Evolutionary conservation across 352 stramenopile species (phyloP).

Genomic region (Globisporangium megalacanthum): DNA sequence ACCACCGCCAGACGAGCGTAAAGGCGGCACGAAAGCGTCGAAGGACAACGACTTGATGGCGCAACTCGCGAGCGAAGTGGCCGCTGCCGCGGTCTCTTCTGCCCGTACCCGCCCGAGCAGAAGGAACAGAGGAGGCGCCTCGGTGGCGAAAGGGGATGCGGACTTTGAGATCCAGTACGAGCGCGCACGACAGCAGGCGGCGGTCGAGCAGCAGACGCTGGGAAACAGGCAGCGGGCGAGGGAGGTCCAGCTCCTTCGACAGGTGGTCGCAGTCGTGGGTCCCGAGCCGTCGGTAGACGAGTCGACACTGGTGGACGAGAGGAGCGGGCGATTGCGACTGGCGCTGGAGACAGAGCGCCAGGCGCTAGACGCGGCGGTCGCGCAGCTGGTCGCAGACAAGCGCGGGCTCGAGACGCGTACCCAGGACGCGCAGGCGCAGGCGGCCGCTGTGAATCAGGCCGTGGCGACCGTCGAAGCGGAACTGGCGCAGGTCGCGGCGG

Average conservation of each 20-base stretch:
- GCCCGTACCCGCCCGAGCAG: background rate
- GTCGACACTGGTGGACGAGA: background rate
- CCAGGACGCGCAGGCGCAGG: slow-evolving; percentile 20
- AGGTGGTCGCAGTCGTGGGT: slow-evolving; percentile 28
- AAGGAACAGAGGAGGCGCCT: slow-evolving; percentile 7
- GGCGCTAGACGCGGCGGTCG: slow-evolving; percentile 25
- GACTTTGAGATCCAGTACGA: slow-evolving; percentile 70
- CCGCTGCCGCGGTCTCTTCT: slow-evolving; percentile 13
- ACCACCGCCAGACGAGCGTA: background rate
- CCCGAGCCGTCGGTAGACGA: slow-evolving; percentile 13
- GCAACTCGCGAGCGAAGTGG: slow-evolving; percentile 43
- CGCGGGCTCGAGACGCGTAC: slow-evolving; percentile 25
- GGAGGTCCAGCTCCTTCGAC: slow-evolving; percentile 46
- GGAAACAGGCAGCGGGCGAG: slow-evolving; percentile 32
- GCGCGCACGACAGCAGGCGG: slow-evolving; percentile 40
- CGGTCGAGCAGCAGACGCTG: slow-evolving; percentile 38
- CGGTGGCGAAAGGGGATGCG: slow-evolving; percentile 7
- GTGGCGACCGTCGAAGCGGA: slow-evolving; percentile 36
- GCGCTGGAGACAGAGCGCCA: slow-evolving; percentile 13
- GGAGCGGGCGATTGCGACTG: background rate
- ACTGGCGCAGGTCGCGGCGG: slow-evolving; percentile 24
- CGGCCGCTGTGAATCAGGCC: slow-evolving; percentile 21
- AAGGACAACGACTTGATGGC: slow-evolving; percentile 19
- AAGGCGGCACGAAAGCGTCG: background rate
- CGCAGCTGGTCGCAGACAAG: slow-evolving; percentile 45